These are phyloP conservation scores for Pichia paraexigua DNA, from an alignment of 805 yeast species.

Conservation along the genomic window DNA sequence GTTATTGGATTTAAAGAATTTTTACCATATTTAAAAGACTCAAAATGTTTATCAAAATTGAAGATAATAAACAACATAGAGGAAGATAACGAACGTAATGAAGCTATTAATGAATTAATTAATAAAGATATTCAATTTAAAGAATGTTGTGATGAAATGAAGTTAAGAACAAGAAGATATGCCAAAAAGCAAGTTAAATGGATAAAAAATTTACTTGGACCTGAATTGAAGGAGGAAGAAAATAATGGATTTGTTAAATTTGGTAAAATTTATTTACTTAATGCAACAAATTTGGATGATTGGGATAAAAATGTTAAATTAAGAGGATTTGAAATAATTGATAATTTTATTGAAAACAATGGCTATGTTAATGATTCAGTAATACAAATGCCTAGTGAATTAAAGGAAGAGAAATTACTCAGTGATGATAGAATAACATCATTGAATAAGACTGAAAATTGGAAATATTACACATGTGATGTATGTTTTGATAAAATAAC, in stretches of 20 bases:
- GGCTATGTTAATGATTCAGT: slow-evolving; percentile 3
- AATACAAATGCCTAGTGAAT: slow-evolving; percentile 14
- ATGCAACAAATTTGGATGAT: slow-evolving; percentile 60
- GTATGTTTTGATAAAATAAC: slow-evolving; percentile 47
- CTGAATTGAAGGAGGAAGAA: slow-evolving; percentile 46
- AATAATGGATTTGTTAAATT: slow-evolving; percentile 43
- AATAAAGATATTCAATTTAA: slow-evolving; percentile 22
- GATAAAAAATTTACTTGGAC: slow-evolving; percentile 66
- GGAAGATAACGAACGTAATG: neutral
- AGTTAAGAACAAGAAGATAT: slow-evolving; percentile 73
- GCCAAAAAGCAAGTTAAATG: slow-evolving; percentile 87
- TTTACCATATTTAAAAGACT: slow-evolving; percentile 41
- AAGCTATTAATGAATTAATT: slow-evolving; percentile 1
- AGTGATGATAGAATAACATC: slow-evolving; percentile 7
- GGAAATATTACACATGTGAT: slow-evolving; percentile 67
- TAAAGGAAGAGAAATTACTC: slow-evolving; percentile 10
- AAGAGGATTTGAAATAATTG: slow-evolving; percentile 47
- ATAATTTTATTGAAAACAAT: slow-evolving; percentile 18
- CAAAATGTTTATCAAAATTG: slow-evolving; percentile 14
- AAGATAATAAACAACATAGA: neutral
- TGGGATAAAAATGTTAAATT: slow-evolving; percentile 55
- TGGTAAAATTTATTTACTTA: slow-evolving; percentile 57
- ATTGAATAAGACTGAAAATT: slow-evolving; percentile 23
- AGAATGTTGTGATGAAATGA: slow-evolving; percentile 66
- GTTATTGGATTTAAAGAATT: slow-evolving; percentile 92